Percentiles rank a stretch among this genome's conserved stretches.
Conservation (phyloP, 1,139 yeast species). For the Suhomyces coccinellae region DNA sequence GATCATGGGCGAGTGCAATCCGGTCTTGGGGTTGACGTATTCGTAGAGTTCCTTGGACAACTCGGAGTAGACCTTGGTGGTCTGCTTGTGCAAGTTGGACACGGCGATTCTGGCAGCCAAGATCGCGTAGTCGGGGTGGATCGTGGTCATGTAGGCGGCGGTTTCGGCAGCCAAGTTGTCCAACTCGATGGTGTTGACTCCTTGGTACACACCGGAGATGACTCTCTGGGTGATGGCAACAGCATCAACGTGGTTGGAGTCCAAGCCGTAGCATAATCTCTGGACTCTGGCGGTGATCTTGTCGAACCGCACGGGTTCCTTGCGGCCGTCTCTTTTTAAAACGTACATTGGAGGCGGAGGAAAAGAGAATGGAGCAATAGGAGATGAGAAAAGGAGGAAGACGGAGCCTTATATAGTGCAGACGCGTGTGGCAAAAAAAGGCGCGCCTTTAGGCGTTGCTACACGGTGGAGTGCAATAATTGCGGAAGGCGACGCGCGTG, state of each 20-base stretch:
- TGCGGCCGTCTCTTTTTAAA: conserved; percentile 70
- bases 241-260: conserved; percentile 80
- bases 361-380: conserved; percentile 2
- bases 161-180: conserved; percentile 96
- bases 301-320: conserved; percentile 64
- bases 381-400: background rate
- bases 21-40: conserved; percentile 75
- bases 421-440: conserved; percentile 7
- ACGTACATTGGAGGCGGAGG: conserved; percentile 45
- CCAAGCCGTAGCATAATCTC: conserved; percentile 75
- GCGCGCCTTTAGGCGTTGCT: background rate
- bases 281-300: conserved; percentile 54
- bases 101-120: conserved; percentile 95
- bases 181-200: conserved; percentile 91
- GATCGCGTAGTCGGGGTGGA: conserved; percentile 93
- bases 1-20: conserved; percentile 74
- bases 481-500: conserved; percentile 3
- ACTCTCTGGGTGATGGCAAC: conserved; percentile 87
- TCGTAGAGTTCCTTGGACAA: conserved; percentile 68
- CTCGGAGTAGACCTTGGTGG: conserved; percentile 83
- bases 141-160: conserved; percentile 94
- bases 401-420: conserved; percentile 7
- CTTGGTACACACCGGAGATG: conserved; percentile 89
- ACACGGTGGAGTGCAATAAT: background rate
- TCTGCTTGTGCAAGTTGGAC: conserved; percentile 88